phyloP scores from a whole-genome alignment of 2,329 filamentous ascomycete species.

The Xylariaceae sp. region DNA sequence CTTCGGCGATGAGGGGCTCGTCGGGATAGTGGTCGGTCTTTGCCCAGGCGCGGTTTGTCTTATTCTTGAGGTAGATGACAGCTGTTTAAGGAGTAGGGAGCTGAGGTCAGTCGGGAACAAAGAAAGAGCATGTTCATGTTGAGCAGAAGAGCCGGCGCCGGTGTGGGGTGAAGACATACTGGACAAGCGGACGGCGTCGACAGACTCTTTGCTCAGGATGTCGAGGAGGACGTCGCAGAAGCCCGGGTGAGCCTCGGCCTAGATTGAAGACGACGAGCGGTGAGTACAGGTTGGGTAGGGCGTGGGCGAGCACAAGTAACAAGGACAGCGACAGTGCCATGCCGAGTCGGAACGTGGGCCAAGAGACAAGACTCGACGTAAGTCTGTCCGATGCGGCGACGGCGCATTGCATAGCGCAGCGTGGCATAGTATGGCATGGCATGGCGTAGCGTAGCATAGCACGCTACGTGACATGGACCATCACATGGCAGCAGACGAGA shows the following conservation, averaged over 20 bases:
- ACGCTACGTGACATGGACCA: no score
- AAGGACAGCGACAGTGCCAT: no score
- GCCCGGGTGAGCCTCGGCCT: constrained; percentile 88
- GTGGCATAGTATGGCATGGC: no score
- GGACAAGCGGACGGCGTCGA: constrained; percentile 79
- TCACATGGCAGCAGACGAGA: constrained; percentile 1
- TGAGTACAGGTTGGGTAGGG: background rate
- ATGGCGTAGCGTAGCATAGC: no score
- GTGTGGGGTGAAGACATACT: constrained; percentile 56
- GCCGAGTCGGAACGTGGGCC: constrained; percentile 2
- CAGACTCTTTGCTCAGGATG: constrained; percentile 85
- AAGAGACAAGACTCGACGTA: constrained; percentile 13
- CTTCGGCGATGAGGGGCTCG: constrained; percentile 76
- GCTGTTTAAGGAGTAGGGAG: constrained; percentile 51
- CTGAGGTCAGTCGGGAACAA: background rate
- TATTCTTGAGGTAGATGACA: constrained; percentile 97
- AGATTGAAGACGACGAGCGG: constrained; percentile 10
- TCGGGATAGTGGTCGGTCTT: constrained; percentile 70
- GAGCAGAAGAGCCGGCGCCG: no score
- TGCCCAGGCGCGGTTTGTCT: constrained; percentile 89
- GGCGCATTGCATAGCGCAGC: constrained; percentile 22
- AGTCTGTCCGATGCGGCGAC: constrained; percentile 4
- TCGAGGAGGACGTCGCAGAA: constrained; percentile 90
- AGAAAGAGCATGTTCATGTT: no score
- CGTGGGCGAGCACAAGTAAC: background rate